Evolutionary conservation across 1,139 yeast genomes (phyloP).

Genomic region (Zygotorulaspora mrakii): DNA sequence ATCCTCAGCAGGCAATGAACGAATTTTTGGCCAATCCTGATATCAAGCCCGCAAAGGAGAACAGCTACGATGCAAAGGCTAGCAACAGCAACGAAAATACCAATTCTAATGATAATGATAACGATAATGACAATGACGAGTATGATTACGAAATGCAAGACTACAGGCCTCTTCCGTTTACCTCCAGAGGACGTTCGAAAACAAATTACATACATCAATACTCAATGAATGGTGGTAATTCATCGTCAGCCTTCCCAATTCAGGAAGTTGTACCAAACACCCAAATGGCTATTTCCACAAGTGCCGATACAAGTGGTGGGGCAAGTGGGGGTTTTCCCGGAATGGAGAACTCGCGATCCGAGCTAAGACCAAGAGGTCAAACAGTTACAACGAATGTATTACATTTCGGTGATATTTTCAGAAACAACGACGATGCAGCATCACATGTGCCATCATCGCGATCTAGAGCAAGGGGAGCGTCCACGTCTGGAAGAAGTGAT

Average conservation of each 20-base stretch:
- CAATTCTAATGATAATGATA: slow-evolving; percentile 13
- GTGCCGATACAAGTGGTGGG: slow-evolving; percentile 14
- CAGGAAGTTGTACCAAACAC: slow-evolving; percentile 36
- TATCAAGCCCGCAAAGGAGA: slow-evolving; percentile 6
- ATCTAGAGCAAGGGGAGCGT: slow-evolving; percentile 5
- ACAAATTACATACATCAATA: slow-evolving; percentile 33
- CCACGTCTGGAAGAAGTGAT: slow-evolving; percentile 7
- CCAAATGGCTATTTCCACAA: slow-evolving; percentile 22
- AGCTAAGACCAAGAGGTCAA: slow-evolving; percentile 12
- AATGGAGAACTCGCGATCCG: slow-evolving; percentile 12
- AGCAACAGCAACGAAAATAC: slow-evolving; percentile 9
- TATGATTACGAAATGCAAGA: slow-evolving; percentile 31
- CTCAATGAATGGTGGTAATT: slow-evolving; percentile 15
- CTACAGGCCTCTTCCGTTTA: slow-evolving; percentile 16
- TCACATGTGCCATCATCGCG: slow-evolving; percentile 5
- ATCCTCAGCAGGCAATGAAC: slow-evolving; percentile 21
- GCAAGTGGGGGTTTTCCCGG: slow-evolving; percentile 16
- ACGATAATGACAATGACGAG: slow-evolving; percentile 20
- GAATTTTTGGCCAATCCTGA: slow-evolving; percentile 19
- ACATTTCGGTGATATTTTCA: slow-evolving; percentile 14
- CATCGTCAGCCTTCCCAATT: slow-evolving; percentile 27
- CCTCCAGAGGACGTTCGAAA: slow-evolving; percentile 19
- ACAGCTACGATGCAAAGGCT: slow-evolving; percentile 10
- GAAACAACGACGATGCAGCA: slow-evolving; percentile 9
- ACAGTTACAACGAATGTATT: slow-evolving; percentile 27